phyloP scores from a whole-genome alignment of 192 early-diverging fungal species.

The Phycomyces nitens region DNA sequence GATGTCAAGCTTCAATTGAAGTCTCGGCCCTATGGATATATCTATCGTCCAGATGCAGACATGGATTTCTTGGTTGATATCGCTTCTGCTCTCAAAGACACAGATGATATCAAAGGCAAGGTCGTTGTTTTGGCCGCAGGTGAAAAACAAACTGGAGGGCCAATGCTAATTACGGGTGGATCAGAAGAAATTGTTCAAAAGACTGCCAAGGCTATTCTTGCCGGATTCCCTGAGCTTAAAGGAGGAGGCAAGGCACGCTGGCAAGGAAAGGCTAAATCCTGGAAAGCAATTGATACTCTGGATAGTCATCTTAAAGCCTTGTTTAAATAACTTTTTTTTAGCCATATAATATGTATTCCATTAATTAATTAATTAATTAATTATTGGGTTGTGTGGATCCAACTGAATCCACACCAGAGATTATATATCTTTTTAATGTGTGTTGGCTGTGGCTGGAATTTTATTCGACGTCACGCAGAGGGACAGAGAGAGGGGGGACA shows the following conservation, averaged over 20 bases:
- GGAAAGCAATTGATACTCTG: conserved; percentile 37
- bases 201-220: conserved; percentile 22
- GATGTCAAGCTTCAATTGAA: conserved; percentile 31
- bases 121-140: conserved; percentile 40
- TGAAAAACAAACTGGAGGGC: conserved; percentile 39
- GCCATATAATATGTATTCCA: too few species aligned
- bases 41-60: conserved; percentile 47
- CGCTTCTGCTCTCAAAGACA: conserved; percentile 31
- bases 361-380: too few species aligned
- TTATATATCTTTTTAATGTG: not conserved
- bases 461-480: not conserved
- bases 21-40: conserved; percentile 12
- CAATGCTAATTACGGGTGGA: conserved; percentile 39
- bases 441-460: not conserved
- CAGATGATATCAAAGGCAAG: not conserved
- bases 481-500: not conserved
- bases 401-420: too few species aligned
- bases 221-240: conserved; percentile 35
- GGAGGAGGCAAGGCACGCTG: conserved; percentile 51
- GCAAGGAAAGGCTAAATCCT: conserved; percentile 47
- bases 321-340: too few species aligned
- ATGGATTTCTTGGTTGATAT: conserved; percentile 41
- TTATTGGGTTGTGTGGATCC: too few species aligned
- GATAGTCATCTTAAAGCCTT: conserved; percentile 4
- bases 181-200: conserved; percentile 38